These are phyloP conservation scores for Chytriomyces sp. DNA, from an alignment of 192 early-diverging fungal genomes.

Conservation along the genomic window DNA sequence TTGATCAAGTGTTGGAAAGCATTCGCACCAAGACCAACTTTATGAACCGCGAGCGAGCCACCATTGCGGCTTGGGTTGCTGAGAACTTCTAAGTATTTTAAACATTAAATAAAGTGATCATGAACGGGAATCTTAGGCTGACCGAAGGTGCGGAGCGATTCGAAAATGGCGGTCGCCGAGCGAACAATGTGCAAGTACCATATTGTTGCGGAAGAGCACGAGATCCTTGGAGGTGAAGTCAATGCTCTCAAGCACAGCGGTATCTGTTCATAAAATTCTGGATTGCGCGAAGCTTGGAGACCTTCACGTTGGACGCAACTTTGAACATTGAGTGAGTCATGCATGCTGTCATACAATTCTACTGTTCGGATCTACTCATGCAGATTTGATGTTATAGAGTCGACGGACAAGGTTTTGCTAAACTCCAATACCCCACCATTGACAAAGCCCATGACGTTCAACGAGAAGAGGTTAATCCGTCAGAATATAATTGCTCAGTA, in stretches of 20 bases:
- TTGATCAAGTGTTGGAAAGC: constrained; percentile 25
- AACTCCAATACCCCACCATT: constrained; percentile 17
- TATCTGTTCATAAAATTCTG: constrained; percentile 74
- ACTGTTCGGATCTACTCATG: background rate
- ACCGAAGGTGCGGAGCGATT: no score
- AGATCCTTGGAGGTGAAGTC: background rate
- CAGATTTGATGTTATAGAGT: background rate
- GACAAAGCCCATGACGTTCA: background rate
- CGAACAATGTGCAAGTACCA: background rate
- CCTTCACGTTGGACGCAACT: constrained; percentile 76
- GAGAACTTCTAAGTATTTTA: background rate
- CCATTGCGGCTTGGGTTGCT: constrained; percentile 4
- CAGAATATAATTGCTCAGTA: background rate
- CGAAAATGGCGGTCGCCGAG: no score
- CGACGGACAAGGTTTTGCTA: background rate
- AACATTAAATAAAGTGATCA: background rate
- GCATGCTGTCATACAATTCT: background rate
- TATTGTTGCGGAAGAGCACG: background rate
- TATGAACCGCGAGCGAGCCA: constrained; percentile 14
- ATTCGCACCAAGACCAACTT: constrained; percentile 10
- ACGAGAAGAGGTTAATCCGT: background rate
- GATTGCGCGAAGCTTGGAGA: constrained; percentile 72
- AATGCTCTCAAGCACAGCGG: constrained; percentile 31
- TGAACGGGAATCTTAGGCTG: no score
- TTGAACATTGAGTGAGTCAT: constrained; percentile 70